A percentile compares a stretch with the other conserved stretches of the same genome.
Conservation (phyloP, 176 grass and related monocot genomes). For the Olyra latifolia region DNA sequence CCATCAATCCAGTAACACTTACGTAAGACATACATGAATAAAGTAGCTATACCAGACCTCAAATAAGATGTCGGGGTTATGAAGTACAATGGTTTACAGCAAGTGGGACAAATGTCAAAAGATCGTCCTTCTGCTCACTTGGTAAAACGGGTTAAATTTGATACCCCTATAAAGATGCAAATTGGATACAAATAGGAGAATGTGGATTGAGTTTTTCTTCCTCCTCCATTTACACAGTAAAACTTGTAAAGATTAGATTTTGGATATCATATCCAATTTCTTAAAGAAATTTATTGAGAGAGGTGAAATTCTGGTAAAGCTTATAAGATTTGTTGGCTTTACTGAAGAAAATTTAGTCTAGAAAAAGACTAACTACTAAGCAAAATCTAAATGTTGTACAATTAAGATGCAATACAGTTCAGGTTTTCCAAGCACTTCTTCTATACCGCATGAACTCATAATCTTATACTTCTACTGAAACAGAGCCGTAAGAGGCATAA, state of each 20-base stretch:
- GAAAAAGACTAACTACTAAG: neutral
- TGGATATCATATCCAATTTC: neutral
- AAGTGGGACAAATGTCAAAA: neutral
- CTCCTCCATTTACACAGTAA: neutral
- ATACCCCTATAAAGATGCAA: neutral
- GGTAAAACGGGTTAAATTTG: neutral
- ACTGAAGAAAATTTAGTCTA: neutral
- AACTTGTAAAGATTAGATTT: neutral
- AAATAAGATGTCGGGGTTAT: neutral
- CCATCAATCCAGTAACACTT: neutral
- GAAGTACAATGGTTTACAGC: neutral
- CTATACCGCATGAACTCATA: neutral
- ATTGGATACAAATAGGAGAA: neutral
- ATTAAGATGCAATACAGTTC: neutral
- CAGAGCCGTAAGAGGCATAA: neutral
- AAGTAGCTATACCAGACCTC: neutral
- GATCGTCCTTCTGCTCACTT: neutral
- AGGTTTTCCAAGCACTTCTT: neutral
- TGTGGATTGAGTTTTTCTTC: neutral
- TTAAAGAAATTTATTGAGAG: neutral
- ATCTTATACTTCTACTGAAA: neutral
- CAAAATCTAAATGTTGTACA: neutral
- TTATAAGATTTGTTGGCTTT: neutral
- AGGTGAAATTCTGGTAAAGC: neutral
- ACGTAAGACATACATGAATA: neutral